phyloP scores from a whole-genome alignment of 139 green algal genomes.

The Volvox africanus region DNA sequence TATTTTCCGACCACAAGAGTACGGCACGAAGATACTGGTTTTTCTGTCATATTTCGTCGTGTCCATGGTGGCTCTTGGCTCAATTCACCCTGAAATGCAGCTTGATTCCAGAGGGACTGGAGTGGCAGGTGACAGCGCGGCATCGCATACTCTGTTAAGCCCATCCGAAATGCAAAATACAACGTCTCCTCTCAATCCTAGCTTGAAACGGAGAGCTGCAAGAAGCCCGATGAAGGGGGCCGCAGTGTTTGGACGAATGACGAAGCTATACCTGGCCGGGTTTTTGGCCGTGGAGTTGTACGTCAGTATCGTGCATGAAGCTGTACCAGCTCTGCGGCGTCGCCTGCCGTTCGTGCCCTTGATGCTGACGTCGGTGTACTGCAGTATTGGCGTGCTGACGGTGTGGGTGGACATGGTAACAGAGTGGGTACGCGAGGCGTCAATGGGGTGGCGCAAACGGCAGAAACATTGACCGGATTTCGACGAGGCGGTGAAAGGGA shows the following conservation, averaged over 20 bases:
- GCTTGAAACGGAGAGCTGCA: too few species aligned
- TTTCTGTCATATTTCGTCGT: conserved; percentile 57
- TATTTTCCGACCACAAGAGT: conserved; percentile 82
- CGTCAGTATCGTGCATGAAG: conserved; percentile 63
- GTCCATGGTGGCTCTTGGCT: conserved; percentile 24
- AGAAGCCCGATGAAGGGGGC: not conserved
- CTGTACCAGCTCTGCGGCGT: conserved; percentile 47
- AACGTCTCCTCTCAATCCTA: too few species aligned
- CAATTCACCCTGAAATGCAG: not conserved
- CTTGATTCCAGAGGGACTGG: too few species aligned
- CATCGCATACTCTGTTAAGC: too few species aligned
- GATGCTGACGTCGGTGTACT: conserved; percentile 87
- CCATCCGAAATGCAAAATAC: too few species aligned
- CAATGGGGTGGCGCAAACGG: not conserved
- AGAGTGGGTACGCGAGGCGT: not conserved
- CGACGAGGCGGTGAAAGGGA: too few species aligned
- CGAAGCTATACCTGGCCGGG: conserved; percentile 67
- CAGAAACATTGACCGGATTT: too few species aligned
- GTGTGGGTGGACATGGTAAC: conserved; percentile 63
- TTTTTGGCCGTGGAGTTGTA: conserved; percentile 82
- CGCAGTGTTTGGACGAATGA: not conserved
- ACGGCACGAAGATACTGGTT: conserved; percentile 84
- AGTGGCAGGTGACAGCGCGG: too few species aligned
- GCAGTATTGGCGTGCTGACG: conserved; percentile 68
- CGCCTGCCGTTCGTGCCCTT: conserved; percentile 90